Evolutionary conservation across 1,284 basidiomycete genomes (phyloP).

Genomic region (Irpex rosettiformis): DNA sequence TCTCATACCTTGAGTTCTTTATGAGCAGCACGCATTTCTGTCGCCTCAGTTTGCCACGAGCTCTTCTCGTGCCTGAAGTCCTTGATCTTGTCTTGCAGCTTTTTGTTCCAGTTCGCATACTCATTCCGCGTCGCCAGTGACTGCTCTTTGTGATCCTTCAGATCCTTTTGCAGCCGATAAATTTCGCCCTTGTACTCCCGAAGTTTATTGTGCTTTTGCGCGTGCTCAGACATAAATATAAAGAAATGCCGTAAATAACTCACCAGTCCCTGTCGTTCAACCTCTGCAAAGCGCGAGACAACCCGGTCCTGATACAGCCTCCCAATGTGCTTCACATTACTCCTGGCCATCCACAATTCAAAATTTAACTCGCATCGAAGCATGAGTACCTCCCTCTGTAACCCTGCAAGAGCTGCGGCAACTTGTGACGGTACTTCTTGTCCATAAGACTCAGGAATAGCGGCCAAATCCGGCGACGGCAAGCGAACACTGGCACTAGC

Average conservation of each 20-base stretch:
- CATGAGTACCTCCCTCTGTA: slow-evolving; percentile 73
- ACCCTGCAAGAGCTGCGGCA: slow-evolving; percentile 56
- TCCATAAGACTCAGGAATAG: not conserved
- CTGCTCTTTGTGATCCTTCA: slow-evolving; percentile 62
- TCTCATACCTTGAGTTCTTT: slow-evolving; percentile 55
- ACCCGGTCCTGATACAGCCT: slow-evolving; percentile 71
- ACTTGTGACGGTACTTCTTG: slow-evolving; percentile 39
- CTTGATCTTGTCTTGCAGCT: slow-evolving; percentile 63
- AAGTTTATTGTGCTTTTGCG: slow-evolving; percentile 66
- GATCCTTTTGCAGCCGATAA: slow-evolving; percentile 54
- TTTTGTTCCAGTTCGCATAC: slow-evolving; percentile 69
- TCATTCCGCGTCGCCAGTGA: slow-evolving; percentile 61
- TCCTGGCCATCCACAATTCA: slow-evolving; percentile 74
- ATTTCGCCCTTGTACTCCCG: slow-evolving; percentile 70
- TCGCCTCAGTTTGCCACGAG: slow-evolving; percentile 58
- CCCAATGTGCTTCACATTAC: slow-evolving; percentile 79
- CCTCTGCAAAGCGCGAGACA: slow-evolving; percentile 67
- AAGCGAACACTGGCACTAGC: slow-evolving; percentile 15
- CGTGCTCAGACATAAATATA: not conserved
- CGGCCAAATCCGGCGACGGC: slow-evolving; percentile 9
- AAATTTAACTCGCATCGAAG: slow-evolving; percentile 79
- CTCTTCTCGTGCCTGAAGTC: slow-evolving; percentile 68
- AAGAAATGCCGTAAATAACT: not conserved
- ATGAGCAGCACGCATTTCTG: slow-evolving; percentile 57
- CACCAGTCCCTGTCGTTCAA: slow-evolving; percentile 78